Evolutionary conservation across 2,329 filamentous ascomycete genomes (phyloP).

Genomic region (Pseudogymnoascus sp.): DNA sequence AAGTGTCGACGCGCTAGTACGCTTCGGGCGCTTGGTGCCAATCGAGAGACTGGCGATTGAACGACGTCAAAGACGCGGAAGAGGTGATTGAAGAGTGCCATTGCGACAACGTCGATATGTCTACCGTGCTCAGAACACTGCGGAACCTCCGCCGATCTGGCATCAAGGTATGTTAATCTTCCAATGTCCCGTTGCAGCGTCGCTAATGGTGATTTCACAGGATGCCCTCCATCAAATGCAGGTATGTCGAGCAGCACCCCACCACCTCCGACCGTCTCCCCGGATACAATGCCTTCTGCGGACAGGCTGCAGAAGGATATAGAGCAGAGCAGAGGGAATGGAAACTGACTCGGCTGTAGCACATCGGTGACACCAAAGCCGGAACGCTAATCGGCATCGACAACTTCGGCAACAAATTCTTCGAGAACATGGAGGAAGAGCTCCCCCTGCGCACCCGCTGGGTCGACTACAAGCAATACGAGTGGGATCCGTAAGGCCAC

Average conservation of each 20-base stretch:
- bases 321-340: not conserved
- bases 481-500: conserved; percentile 63
- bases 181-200: conserved; percentile 18
- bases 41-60: not conserved
- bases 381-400: conserved; percentile 79
- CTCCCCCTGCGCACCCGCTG: conserved; percentile 92
- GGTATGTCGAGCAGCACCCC: conserved; percentile 49
- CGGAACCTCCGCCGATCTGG: conserved; percentile 82
- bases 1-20: not conserved
- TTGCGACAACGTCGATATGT: conserved; percentile 57
- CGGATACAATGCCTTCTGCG: not conserved
- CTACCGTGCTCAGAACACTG: conserved; percentile 79
- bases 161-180: conserved; percentile 59
- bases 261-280: conserved; percentile 12
- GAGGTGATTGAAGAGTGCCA: not conserved
- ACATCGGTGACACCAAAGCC: conserved; percentile 86
- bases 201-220: conserved; percentile 39
- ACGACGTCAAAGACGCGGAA: conserved; percentile 4
- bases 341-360: not conserved
- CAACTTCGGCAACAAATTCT: conserved; percentile 95
- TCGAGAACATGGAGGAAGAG: conserved; percentile 84
- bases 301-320: conserved; percentile 39
- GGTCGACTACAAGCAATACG: conserved; percentile 90
- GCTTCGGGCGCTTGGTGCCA: not conserved
- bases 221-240: conserved; percentile 89